Percentiles rank a stretch among this genome's conserved stretches.
Evolutionary conservation across 2,329 filamentous ascomycete species (phyloP).

Genomic region (Colletotrichum camelliae): DNA sequence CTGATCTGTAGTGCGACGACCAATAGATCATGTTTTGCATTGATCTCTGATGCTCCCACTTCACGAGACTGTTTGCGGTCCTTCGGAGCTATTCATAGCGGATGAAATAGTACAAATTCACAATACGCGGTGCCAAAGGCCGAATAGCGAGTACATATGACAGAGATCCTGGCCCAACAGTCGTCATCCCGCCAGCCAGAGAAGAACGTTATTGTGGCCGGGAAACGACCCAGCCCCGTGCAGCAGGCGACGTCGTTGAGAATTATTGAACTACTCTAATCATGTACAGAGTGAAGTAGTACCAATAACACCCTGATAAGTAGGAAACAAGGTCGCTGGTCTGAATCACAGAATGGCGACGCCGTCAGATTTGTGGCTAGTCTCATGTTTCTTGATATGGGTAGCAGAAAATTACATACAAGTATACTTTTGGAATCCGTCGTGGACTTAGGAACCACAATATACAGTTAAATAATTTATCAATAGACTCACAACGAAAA

Average conservation of each 20-base stretch:
- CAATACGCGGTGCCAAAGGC: neutral
- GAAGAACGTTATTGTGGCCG: neutral
- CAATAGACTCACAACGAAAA: neutral
- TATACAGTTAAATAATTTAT: neutral
- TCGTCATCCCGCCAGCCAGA: neutral
- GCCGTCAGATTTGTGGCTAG: no score
- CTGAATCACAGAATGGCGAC: no score
- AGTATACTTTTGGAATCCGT: no score
- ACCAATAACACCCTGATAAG: neutral
- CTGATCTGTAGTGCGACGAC: neutral
- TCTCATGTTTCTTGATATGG: no score
- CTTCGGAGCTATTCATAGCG: neutral
- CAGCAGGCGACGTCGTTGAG: neutral
- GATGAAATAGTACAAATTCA: rapidly evolving
- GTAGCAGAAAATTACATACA: no score
- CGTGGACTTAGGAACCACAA: neutral
- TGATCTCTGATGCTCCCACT: neutral
- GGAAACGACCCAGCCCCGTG: neutral
- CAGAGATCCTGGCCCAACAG: neutral
- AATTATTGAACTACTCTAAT: neutral
- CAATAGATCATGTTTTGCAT: neutral
- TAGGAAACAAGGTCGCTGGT: neutral
- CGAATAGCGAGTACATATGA: neutral
- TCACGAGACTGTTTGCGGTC: neutral
- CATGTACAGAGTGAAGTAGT: neutral